Conservation (phyloP, 225 moss, liverwort and hornwort genomes). For the Pseudoscleropodium purum region DNA sequence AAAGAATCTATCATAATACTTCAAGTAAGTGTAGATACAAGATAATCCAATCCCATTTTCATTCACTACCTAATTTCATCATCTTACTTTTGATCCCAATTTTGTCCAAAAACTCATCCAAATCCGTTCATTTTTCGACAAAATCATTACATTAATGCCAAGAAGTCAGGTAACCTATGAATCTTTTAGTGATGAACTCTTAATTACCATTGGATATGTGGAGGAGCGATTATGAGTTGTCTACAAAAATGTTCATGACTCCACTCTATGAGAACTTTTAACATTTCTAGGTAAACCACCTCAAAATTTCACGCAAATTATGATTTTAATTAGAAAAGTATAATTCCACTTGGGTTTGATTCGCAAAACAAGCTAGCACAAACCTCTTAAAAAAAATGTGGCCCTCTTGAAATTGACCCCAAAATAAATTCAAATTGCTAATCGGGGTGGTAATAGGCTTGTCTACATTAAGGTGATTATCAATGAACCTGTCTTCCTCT, state of each 20-base stretch:
- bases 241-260: neutral
- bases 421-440: neutral
- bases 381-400: accelerated
- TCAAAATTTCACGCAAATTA: neutral
- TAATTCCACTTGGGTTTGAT: too few relatives aligned
- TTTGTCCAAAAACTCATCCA: too few relatives aligned
- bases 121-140: too few relatives aligned
- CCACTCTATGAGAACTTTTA: neutral
- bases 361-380: neutral
- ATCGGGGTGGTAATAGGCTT: neutral
- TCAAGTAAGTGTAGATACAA: neutral
- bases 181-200: too few relatives aligned
- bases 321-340: neutral
- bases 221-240: too few relatives aligned
- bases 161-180: too few relatives aligned
- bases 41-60: too few relatives aligned
- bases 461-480: neutral
- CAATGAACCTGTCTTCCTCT: neutral
- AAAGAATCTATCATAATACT: too few relatives aligned
- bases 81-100: too few relatives aligned
- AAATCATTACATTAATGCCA: too few relatives aligned
- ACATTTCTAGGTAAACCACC: accelerated
- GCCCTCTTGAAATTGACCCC: neutral
- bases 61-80: too few relatives aligned
- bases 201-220: too few relatives aligned